Evolutionary conservation across 768 basidiomycete genomes (phyloP).

Genomic region (Mycena filopes): DNA sequence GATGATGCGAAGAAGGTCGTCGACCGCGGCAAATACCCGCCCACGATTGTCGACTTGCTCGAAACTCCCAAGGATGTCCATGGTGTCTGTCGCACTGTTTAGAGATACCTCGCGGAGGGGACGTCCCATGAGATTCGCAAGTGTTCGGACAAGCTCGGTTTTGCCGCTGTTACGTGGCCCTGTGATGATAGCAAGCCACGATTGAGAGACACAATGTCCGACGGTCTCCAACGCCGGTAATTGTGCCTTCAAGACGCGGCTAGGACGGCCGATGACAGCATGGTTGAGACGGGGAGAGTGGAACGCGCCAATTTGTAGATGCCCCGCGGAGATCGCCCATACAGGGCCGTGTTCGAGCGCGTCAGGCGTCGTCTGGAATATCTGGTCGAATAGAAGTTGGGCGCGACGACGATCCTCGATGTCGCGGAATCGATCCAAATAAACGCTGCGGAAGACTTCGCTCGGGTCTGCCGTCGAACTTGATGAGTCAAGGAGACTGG

Average conservation of each 20-base stretch:
- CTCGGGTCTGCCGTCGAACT: constrained; percentile 57
- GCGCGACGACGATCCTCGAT: constrained; percentile 70
- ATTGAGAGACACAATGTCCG: constrained; percentile 75
- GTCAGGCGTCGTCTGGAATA: constrained; percentile 50
- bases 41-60: constrained; percentile 83
- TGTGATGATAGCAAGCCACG: constrained; percentile 91
- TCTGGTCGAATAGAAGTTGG: constrained; percentile 60
- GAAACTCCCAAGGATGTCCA: constrained; percentile 94
- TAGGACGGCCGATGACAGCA: constrained; percentile 49
- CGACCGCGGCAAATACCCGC: constrained; percentile 49
- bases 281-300: constrained; percentile 49
- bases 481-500: constrained; percentile 58
- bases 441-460: constrained; percentile 75
- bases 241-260: constrained; percentile 69
- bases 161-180: constrained; percentile 84
- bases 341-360: constrained; percentile 42
- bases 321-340: constrained; percentile 56
- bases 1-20: constrained; percentile 51
- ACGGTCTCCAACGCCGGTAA: constrained; percentile 77
- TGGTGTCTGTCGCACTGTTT: constrained; percentile 90
- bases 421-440: constrained; percentile 88
- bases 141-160: constrained; percentile 72
- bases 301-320: constrained; percentile 77
- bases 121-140: constrained; percentile 80
- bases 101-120: constrained; percentile 77